Evolutionary conservation across 768 basidiomycete genomes (phyloP).

Genomic region (Lentinula sp.): DNA sequence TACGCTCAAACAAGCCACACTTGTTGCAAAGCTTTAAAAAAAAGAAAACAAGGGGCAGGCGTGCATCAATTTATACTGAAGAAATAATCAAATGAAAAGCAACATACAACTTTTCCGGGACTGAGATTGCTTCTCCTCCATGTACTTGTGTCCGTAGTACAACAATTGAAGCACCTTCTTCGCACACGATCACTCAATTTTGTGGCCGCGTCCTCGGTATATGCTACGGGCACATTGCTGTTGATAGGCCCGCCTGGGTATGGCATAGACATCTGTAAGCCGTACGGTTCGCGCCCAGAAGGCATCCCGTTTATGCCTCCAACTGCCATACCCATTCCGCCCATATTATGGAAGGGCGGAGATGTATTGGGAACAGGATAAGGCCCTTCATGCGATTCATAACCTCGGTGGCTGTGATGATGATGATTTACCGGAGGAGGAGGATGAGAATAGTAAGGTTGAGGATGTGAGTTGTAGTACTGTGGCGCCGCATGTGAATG

Average conservation of each 20-base stretch:
- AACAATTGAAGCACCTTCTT: conserved; percentile 77
- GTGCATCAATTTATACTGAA: neutral
- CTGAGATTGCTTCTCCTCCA: conserved; percentile 74
- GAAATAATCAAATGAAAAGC: conserved; percentile 12
- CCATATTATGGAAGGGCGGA: neutral
- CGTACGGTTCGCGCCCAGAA: conserved; percentile 1
- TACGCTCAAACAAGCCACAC: conserved; percentile 76
- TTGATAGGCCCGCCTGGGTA: neutral
- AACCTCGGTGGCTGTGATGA: conserved; percentile 1
- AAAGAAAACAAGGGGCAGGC: neutral
- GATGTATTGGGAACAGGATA: neutral
- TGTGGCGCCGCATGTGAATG: neutral
- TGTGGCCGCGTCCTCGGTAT: conserved; percentile 77
- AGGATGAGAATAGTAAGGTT: conserved; percentile 1
- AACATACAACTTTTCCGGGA: conserved; percentile 71
- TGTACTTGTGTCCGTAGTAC: conserved; percentile 79
- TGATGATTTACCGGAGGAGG: conserved; percentile 1
- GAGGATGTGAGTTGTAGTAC: conserved; percentile 3
- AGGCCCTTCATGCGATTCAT: neutral
- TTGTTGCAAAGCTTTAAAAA: conserved; percentile 51
- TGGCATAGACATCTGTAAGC: neutral
- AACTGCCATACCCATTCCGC: neutral
- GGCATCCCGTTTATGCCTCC: neutral
- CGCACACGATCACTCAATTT: conserved; percentile 75
- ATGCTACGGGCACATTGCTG: conserved; percentile 15